Evolutionary conservation across 1,284 basidiomycete species (phyloP), one percentile per base, ranked within the genome.

Genomic region (Tetrapyrgos nigripes): DNA sequence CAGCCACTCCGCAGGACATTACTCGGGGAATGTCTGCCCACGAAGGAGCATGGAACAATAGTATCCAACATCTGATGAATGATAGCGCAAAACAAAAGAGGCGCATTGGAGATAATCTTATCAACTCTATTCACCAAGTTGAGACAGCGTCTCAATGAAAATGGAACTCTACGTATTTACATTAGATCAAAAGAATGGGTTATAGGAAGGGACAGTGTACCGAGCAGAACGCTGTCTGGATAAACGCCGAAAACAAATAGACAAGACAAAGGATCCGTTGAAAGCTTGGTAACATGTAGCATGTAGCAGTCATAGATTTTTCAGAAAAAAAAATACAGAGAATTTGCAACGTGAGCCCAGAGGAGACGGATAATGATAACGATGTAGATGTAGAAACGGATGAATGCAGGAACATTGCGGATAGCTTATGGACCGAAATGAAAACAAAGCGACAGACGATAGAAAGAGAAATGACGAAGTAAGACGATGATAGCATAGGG

Each of bases 371-470:
- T 40, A 33, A 33, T 33, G 23, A 51, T 49, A 28, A 53, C 52
- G 23, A 23, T 55, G 33, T 33, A 50, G 17, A 49, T 33, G 35
- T 46, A 49, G 40, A n/a, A 33, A 35, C 6, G 50, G 14, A 51
- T 40, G 50, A 13, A 29, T 26, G 46, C 26, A 23, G 44, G 8
- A 54, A n/a, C n/a, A 46, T 44, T n/a, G 2, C 29, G 53, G 43
- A 54, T 46, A 48, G 53, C 59, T 49, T 53, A 57, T 40, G 43
- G 27, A 48, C 53, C 44, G 31, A 48, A 45, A 31, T 19, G 29
- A 57, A 57, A 61, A 55, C 59, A 54, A 48, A 50, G 45, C 50
- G 46, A 57, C 37, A 43, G 50, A 13, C 33, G 19, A 40, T 27
- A 52, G 43, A 14, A 44, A 58, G 26, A 46, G 37, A n/a, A 40